phyloP scores from a whole-genome alignment of 768 basidiomycete species.

The Serendipita sp. region DNA sequence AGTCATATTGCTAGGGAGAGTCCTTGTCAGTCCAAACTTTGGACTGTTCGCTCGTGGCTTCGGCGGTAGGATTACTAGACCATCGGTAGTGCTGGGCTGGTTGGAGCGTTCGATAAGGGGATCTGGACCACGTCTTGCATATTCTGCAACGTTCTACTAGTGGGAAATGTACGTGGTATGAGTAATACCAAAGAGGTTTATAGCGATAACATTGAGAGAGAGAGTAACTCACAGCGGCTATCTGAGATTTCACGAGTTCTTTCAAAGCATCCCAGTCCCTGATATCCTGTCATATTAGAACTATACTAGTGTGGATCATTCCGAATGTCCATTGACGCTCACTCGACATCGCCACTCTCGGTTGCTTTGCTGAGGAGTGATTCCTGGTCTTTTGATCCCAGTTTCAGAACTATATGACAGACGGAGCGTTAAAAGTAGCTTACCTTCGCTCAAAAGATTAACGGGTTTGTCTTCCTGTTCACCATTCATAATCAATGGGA shows the following conservation, averaged over 20 bases:
- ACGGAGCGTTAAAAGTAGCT: too few species aligned
- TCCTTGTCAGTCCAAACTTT: conserved; percentile 34
- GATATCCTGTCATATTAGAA: background rate
- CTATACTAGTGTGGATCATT: too few species aligned
- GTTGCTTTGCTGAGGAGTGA: too few species aligned
- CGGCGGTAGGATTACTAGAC: conserved; percentile 58
- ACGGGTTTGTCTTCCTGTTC: too few species aligned
- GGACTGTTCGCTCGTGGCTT: conserved; percentile 34
- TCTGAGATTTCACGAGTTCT: background rate
- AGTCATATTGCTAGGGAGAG: conserved; percentile 41
- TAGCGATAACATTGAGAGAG: background rate
- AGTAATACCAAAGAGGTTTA: background rate
- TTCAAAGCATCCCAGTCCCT: background rate
- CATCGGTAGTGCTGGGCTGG: conserved; percentile 29
- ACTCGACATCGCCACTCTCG: too few species aligned
- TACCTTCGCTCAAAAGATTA: too few species aligned
- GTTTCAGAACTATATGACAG: too few species aligned
- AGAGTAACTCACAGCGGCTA: background rate
- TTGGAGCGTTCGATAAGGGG: background rate
- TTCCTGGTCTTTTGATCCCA: too few species aligned
- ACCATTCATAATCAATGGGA: too few species aligned
- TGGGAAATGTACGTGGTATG: background rate
- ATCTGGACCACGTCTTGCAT: background rate
- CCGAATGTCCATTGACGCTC: too few species aligned
- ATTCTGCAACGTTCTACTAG: conserved; percentile 1